A percentile compares a stretch with the other conserved stretches of the same genome.
Evolutionary conservation across 805 yeast species (phyloP).

Genomic region (Ogataea trehaloabstinens): DNA sequence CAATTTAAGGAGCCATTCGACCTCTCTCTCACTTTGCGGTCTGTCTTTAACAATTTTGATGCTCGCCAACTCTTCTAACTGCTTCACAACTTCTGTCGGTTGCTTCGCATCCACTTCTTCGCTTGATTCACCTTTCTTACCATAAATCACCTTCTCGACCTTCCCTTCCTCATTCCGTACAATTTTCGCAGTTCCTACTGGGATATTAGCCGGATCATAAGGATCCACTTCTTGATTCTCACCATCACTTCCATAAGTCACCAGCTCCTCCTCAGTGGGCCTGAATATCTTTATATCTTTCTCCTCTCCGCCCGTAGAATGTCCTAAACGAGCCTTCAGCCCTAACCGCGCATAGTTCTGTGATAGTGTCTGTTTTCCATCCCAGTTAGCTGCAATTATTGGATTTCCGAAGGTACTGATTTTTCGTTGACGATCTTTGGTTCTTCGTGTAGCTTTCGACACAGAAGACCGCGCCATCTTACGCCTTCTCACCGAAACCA

Average conservation of each 20-base stretch:
- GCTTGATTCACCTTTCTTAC: slow-evolving; percentile 44
- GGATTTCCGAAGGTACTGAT: slow-evolving; percentile 70
- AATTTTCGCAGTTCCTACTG: slow-evolving; percentile 76
- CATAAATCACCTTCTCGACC: slow-evolving; percentile 66
- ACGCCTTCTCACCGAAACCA: slow-evolving; percentile 71
- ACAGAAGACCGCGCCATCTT: slow-evolving; percentile 75
- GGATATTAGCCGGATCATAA: slow-evolving; percentile 59
- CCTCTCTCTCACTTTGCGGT: slow-evolving; percentile 68
- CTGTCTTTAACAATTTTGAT: slow-evolving; percentile 45
- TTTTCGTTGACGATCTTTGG: slow-evolving; percentile 68
- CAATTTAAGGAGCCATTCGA: slow-evolving; percentile 63
- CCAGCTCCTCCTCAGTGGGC: slow-evolving; percentile 30
- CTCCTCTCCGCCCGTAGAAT: slow-evolving; percentile 80
- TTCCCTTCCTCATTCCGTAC: slow-evolving; percentile 68
- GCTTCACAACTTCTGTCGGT: slow-evolving; percentile 58
- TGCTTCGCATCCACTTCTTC: slow-evolving; percentile 16
- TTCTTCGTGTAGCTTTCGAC: slow-evolving; percentile 65
- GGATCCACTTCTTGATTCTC: slow-evolving; percentile 36
- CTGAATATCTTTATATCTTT: slow-evolving; percentile 43
- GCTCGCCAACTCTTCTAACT: slow-evolving; percentile 63
- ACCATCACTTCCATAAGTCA: slow-evolving; percentile 34
- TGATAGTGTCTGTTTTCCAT: slow-evolving; percentile 68
- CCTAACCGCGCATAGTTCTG: slow-evolving; percentile 90
- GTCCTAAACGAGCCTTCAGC: slow-evolving; percentile 61
- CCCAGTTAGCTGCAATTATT: slow-evolving; percentile 89